Evolutionary conservation across 208 protist genomes (phyloP), one percentile per base, ranked within the genome.

Genomic region (Borovskyia barvae): DNA sequence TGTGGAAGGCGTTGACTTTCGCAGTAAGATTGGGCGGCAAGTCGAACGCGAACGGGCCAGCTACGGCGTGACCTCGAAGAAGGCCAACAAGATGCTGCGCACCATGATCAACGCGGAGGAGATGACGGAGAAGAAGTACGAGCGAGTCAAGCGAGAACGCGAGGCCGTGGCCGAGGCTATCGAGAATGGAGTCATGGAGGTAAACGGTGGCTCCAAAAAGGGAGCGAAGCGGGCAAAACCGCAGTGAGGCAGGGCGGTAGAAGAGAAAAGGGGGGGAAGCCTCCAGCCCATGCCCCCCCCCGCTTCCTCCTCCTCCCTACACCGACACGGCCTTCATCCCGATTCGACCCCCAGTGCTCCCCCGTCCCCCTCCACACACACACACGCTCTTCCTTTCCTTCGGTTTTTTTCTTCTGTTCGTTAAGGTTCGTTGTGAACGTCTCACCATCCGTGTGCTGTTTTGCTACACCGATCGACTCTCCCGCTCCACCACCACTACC

Each of bases 61-160:
- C 36, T 93, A 87, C 70, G 86, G 86, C 25, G 42, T 76, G 17
- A 88, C 77, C n/a, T 88, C 80, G 46, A 90, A 85, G 70, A 82
- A 68, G 12, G 76, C 82, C 12, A 66, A 61, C 30, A 87, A 78
- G 67, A 77, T 66, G 1, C 73, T 78, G 4, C 64, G 64, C 7
- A 53, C 69, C 14, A 55, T 90, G 67, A 89, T 90, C 75, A 82
- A 93, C 49, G 82, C 82, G 1, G 81, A 82, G 50, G 68, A 75
- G 48, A 25, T 81, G 28, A 75, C 55, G 14, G 58, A 69, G 14
- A 79, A 82, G 58, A 62, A 67, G 24, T 54, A 85, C 50, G 82
- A 82, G 39, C 59, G 69, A 20, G 61, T 71, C 58, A 70, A 76
- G 56, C 53, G 62, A n/a, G 77, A 80, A 22, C 76, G 80, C 24